Evolutionary conservation across 345 rosid species (phyloP).

Genomic region (Hirschfeldia incana): DNA sequence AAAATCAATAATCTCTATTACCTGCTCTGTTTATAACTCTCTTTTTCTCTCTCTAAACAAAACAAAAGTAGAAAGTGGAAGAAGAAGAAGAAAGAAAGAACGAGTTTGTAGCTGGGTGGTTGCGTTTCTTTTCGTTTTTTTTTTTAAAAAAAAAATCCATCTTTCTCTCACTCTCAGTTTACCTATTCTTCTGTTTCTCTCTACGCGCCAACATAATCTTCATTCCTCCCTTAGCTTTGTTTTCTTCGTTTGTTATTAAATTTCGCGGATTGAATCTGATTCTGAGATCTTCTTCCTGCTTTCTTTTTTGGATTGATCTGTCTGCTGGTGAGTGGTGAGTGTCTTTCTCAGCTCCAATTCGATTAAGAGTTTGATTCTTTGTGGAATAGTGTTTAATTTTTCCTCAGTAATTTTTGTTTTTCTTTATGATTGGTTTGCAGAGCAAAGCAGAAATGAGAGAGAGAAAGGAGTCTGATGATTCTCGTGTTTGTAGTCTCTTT

Average conservation of each 20-base stretch:
- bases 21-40: neutral
- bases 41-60: neutral
- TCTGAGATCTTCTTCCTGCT: constrained; percentile 11
- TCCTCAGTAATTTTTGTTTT: constrained; percentile 7
- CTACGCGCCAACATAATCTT: constrained; percentile 19
- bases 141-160: neutral
- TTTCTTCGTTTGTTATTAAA: neutral
- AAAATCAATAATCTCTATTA: constrained; percentile 22
- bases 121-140: constrained; percentile 42
- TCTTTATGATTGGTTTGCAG: constrained; percentile 34
- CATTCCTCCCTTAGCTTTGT: too few species aligned
- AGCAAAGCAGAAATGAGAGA: constrained; percentile 1
- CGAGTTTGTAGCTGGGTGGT: constrained; percentile 53
- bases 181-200: constrained; percentile 1
- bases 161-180: neutral
- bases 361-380: constrained; percentile 28
- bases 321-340: constrained; percentile 37
- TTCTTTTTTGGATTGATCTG: constrained; percentile 23
- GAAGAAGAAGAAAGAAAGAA: constrained; percentile 43
- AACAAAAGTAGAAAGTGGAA: constrained; percentile 30
- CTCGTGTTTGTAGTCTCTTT: constrained; percentile 40
- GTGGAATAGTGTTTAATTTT: neutral
- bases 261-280: constrained; percentile 26
- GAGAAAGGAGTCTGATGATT: constrained; percentile 28
- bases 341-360: constrained; percentile 27